A percentile compares a stretch with the other conserved stretches of the same genome.
Evolutionary conservation across 768 basidiomycete species (phyloP).

Genomic region (Coprinopsis strossmayeri): DNA sequence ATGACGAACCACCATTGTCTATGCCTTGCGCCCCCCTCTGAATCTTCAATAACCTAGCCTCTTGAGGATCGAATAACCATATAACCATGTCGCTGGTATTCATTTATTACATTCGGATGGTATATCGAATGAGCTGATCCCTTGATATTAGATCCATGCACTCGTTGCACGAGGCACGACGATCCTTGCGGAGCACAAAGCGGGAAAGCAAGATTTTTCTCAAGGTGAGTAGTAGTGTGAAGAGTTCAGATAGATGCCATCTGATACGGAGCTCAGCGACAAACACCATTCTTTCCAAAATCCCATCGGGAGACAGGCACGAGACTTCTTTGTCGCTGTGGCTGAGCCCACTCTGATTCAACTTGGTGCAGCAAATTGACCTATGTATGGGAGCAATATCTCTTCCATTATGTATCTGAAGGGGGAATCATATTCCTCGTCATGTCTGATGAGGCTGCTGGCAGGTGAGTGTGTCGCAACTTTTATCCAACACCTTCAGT

Average conservation of each 20-base stretch:
- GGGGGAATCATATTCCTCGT: slow-evolving; percentile 84
- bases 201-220: slow-evolving; percentile 79
- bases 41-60: neutral
- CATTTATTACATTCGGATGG: too few species aligned
- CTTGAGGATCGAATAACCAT: too few species aligned
- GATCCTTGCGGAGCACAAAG: slow-evolving; percentile 84
- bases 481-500: neutral
- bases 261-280: slow-evolving; percentile 43
- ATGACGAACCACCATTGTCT: neutral
- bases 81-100: slow-evolving; percentile 30
- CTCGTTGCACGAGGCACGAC: slow-evolving; percentile 72
- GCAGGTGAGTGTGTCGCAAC: slow-evolving; percentile 50
- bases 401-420: slow-evolving; percentile 92
- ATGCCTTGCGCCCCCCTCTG: neutral
- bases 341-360: slow-evolving; percentile 6
- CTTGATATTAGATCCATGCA: slow-evolving; percentile 60
- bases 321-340: slow-evolving; percentile 11
- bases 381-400: slow-evolving; percentile 89
- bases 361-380: slow-evolving; percentile 53
- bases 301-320: slow-evolving; percentile 82
- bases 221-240: slow-evolving; percentile 48
- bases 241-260: neutral
- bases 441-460: slow-evolving; percentile 91
- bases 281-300: slow-evolving; percentile 88
- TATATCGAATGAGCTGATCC: neutral